Percentiles rank a stretch among this genome's conserved stretches.
Evolutionary conservation across 257 asterid species (phyloP).

Genomic region (Nyctanthes arbortristis): DNA sequence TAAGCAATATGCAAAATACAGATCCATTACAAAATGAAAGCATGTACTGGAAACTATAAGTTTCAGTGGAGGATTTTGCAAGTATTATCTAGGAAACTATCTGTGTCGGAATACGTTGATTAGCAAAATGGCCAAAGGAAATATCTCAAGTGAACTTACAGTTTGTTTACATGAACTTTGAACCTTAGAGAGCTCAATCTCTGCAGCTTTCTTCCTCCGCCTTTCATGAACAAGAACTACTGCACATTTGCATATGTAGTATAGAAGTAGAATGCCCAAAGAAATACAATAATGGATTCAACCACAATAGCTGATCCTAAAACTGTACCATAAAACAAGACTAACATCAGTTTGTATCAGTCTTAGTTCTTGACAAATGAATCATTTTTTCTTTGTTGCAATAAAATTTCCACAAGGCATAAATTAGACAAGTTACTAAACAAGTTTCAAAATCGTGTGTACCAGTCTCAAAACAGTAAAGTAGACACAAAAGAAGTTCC

Average conservation of each 20-base stretch:
- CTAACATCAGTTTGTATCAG: neutral
- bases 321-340: slow-evolving; percentile 38
- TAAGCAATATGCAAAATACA: too few relatives aligned
- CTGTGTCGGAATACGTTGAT: neutral
- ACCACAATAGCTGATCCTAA: slow-evolving; percentile 69
- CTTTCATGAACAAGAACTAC: slow-evolving; percentile 58
- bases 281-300: slow-evolving; percentile 53
- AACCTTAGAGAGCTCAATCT: slow-evolving; percentile 44
- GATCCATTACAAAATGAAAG: too few relatives aligned
- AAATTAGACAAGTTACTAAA: neutral
- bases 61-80: neutral
- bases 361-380: neutral
- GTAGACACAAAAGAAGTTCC: neutral
- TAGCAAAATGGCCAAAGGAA: neutral
- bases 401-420: too few relatives aligned
- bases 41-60: too few relatives aligned
- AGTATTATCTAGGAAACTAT: neutral
- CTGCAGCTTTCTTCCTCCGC: slow-evolving; percentile 35
- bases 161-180: slow-evolving; percentile 27
- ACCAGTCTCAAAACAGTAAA: neutral
- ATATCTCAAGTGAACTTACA: slow-evolving; percentile 32
- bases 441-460: neutral
- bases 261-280: slow-evolving; percentile 61
- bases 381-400: neutral
- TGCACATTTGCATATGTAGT: slow-evolving; percentile 69